A percentile compares a stretch with the other conserved stretches of the same genome.
Evolutionary conservation across 306 rosid species (phyloP).

Genomic region (Dalbergia oliveri): DNA sequence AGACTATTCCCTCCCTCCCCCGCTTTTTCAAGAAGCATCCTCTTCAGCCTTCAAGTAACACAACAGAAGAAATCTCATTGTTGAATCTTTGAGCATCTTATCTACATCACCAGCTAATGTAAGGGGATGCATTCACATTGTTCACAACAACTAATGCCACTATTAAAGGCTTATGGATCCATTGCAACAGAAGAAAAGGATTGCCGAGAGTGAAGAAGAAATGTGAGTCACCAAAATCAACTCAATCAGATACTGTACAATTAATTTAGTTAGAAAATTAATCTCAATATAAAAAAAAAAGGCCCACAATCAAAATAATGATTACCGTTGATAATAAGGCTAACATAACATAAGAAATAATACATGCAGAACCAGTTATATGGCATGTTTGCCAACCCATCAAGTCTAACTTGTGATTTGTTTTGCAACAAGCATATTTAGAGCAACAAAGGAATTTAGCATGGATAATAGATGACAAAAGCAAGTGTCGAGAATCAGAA

Average conservation of each 20-base stretch:
- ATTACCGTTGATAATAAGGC: conserved; percentile 7
- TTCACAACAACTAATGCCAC: neutral
- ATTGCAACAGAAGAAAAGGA: no score
- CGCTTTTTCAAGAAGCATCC: neutral
- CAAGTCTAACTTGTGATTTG: neutral
- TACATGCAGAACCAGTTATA: neutral
- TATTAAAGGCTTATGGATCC: no score
- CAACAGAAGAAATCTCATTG: neutral
- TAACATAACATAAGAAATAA: neutral
- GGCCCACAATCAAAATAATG: neutral
- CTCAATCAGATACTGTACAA: neutral
- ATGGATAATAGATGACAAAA: conserved; percentile 25
- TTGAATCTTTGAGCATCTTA: neutral
- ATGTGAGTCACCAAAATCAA: no score
- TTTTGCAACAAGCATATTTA: conserved; percentile 14
- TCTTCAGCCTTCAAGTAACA: conserved; percentile 1
- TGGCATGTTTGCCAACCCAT: conserved; percentile 2
- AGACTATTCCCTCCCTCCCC: neutral
- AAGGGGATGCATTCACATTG: neutral
- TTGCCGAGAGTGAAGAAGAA: no score
- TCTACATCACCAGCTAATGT: neutral
- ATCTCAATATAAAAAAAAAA: neutral
- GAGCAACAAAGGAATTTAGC: conserved; percentile 20
- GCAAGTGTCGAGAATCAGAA: conserved; percentile 24
- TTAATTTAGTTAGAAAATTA: neutral